Conservation (phyloP, 306 rosid species). For the Prunus kanzakura region DNA sequence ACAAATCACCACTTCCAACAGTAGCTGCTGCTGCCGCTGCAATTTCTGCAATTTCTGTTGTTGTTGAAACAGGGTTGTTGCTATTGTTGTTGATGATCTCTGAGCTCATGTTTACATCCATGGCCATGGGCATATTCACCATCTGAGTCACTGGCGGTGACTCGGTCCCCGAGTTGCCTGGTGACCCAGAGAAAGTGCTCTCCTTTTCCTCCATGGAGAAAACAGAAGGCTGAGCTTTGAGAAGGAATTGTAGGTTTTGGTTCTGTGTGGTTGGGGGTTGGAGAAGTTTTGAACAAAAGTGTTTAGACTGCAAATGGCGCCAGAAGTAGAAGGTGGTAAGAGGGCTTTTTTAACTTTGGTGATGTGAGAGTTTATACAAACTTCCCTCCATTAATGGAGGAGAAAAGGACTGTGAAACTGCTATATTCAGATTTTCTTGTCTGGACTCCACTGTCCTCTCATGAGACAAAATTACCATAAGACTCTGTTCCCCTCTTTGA, state of each 20-base stretch:
- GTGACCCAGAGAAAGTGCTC: constrained; percentile 35
- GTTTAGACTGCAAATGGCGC: constrained; percentile 64
- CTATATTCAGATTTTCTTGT: constrained; percentile 35
- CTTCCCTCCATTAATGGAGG: constrained; percentile 67
- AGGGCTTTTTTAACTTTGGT: constrained; percentile 20
- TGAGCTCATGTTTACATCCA: constrained; percentile 5
- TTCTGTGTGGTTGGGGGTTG: background rate
- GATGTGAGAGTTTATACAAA: constrained; percentile 31
- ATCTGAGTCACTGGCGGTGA: constrained; percentile 27
- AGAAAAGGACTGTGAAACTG: constrained; percentile 37
- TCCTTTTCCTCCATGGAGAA: constrained; percentile 52
- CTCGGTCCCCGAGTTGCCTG: constrained; percentile 34
- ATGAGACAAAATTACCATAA: background rate
- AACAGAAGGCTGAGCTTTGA: background rate
- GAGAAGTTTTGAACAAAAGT: constrained; percentile 45
- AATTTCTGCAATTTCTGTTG: background rate
- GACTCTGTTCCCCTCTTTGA: background rate
- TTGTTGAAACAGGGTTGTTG: background rate
- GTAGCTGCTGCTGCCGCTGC: background rate
- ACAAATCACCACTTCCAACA: constrained; percentile 39
- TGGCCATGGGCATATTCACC: constrained; percentile 14
- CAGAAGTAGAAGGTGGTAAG: constrained; percentile 34
- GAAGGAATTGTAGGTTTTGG: background rate
- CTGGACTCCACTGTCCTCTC: constrained; percentile 39
- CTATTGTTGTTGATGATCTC: background rate